phyloP scores from a whole-genome alignment of 2,329 filamentous ascomycete genomes.

The Stemphylium lycopersici region DNA sequence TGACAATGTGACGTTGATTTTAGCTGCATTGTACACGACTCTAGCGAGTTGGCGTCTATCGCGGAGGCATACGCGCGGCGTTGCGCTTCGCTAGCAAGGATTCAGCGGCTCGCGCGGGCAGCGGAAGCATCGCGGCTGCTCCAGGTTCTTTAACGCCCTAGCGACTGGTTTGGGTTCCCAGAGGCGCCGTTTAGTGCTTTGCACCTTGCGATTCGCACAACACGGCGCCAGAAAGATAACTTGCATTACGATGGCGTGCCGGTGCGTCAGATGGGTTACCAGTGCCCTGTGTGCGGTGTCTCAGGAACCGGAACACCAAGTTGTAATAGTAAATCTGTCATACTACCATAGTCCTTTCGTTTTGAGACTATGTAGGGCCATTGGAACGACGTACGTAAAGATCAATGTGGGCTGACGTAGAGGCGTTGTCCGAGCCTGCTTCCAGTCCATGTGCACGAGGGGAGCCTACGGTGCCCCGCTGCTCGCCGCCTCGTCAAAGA shows the following conservation, averaged over 20 bases:
- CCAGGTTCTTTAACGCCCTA: conserved; percentile 12
- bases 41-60: conserved; percentile 25
- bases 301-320: conserved; percentile 13
- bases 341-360: not conserved
- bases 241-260: conserved; percentile 6
- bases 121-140: conserved; percentile 20
- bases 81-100: conserved; percentile 14
- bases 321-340: not conserved
- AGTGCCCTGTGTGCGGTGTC: conserved; percentile 21
- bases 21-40: conserved; percentile 21
- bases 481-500: not conserved
- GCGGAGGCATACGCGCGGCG: conserved; percentile 13
- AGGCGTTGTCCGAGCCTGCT: not conserved
- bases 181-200: conserved; percentile 20
- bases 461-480: not conserved
- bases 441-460: not conserved
- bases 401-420: not conserved
- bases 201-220: conserved; percentile 6
- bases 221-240: conserved; percentile 1
- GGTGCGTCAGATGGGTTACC: conserved; percentile 7
- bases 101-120: conserved; percentile 14
- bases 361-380: not conserved
- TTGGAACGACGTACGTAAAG: not conserved
- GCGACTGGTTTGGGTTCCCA: conserved; percentile 9
- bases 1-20: conserved; percentile 22